Conservation (phyloP, 345 rosid species). For the Noccaea caerulescens region DNA sequence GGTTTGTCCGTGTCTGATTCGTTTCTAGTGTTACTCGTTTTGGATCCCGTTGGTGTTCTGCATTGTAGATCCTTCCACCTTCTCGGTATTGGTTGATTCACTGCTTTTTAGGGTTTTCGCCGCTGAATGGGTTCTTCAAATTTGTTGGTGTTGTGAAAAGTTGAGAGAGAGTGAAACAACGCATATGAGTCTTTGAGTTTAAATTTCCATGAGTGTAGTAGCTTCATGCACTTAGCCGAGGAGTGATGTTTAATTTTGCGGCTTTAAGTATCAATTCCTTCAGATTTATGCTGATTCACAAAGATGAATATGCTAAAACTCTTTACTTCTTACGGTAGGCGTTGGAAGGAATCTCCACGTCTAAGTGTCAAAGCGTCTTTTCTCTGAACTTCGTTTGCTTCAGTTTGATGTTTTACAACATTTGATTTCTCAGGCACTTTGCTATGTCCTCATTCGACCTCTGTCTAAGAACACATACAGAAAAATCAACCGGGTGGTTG, state of each 20-base stretch:
- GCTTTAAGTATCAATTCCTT: not conserved
- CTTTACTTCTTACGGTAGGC: not conserved
- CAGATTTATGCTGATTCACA: conserved; percentile 5
- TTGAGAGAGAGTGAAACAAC: conserved; percentile 2
- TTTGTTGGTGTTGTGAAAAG: conserved; percentile 6
- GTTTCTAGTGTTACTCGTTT: not conserved
- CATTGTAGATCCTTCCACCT: conserved; percentile 32
- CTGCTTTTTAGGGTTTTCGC: conserved; percentile 35
- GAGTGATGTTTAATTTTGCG: conserved; percentile 6
- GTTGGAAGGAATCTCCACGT: conserved; percentile 9
- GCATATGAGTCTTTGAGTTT: conserved; percentile 17
- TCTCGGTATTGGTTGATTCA: conserved; percentile 24
- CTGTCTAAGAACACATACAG: conserved; percentile 75
- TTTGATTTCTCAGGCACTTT: conserved; percentile 70
- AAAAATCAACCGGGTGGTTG: conserved; percentile 69
- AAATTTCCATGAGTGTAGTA: not conserved
- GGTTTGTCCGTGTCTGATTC: not conserved
- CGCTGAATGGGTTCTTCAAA: not conserved
- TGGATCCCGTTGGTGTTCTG: conserved; percentile 19
- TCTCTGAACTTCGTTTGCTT: conserved; percentile 22
- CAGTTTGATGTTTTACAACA: conserved; percentile 19
- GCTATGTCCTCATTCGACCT: conserved; percentile 74
- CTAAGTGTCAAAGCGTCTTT: not conserved
- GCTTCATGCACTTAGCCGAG: conserved; percentile 15
- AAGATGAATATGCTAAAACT: not conserved